Conservation (phyloP, 805 yeast species). For the Barnettozyma wickerhamii region DNA sequence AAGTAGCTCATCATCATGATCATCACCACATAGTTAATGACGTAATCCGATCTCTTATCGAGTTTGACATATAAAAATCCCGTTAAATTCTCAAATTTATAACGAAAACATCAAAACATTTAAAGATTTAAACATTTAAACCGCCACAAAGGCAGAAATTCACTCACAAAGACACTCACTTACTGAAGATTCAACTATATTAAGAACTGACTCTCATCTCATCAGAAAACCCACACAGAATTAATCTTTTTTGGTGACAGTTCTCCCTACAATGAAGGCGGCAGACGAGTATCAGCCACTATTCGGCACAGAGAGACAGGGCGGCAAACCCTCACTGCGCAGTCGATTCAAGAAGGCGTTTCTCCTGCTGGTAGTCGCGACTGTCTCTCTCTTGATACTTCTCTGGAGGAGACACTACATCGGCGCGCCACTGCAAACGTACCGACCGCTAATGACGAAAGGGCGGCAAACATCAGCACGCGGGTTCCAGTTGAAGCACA, state of each 20-base stretch:
- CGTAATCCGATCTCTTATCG: too few species aligned
- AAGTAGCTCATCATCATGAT: too few species aligned
- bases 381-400: background rate
- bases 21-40: too few species aligned
- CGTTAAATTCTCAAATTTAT: too few species aligned
- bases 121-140: too few species aligned
- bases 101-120: too few species aligned
- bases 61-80: too few species aligned
- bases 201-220: too few species aligned
- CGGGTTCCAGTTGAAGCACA: constrained; percentile 44
- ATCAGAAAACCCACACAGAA: too few species aligned
- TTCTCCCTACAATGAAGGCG: background rate
- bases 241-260: too few species aligned
- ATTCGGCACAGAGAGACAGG: constrained; percentile 1
- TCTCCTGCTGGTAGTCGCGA: background rate
- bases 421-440: background rate
- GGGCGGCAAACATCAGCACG: background rate
- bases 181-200: background rate
- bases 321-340: background rate
- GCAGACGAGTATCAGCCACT: constrained; percentile 2
- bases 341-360: background rate
- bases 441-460: background rate
- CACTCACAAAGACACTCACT: too few species aligned
- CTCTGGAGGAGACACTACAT: background rate
- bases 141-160: too few species aligned